Base-by-base conservation (phyloP, 306 rosid species). In the Quercus wislizeni region DNA sequence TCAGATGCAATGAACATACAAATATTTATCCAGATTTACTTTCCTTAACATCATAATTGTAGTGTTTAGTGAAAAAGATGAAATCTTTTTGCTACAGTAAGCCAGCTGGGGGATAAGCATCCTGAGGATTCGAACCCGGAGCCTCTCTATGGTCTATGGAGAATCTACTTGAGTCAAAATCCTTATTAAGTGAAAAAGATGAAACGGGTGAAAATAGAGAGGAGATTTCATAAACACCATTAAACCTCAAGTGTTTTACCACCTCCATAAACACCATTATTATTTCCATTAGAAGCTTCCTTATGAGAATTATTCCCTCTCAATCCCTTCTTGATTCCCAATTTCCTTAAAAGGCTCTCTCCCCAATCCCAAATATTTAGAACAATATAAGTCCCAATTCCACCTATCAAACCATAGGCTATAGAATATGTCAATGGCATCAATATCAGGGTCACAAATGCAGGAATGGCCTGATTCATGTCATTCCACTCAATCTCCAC, bases 401-500 rank as follows among this genome's bases (percentile, higher is more conserved):
- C 99, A 55, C 94, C 99, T 31, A 96, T 96, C 1, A 96, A 67
- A 6, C 97, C 99, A 30, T 96, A 96, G 0, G 99, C 99, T 20
- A 96, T 93, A 0, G 99, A 96, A 73, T 96, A 96, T 1, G 99
- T 93, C 84, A 96, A 74, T 57, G 99, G 99, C 88, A 89, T 96
- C 67, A 96, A 68, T 20, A 93, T 85, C 73, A 96, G 55, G 75
- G 99, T 96, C 79, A 89, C 82, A 73, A 96, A 96, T 20, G 99
- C 99, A 27, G 99, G 99, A 14, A 96, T 91, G 0, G 97, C 99
- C 43, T 96, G 91, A 77, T 86, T 77, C 99, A 96, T 96, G 64
- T 96, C 96, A 4, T 93, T 85, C 99, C 99, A 96, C 15, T 96
- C 83, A n/a, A 96, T 86, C 82, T 96, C 98, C 74, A 91, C 96